Evolutionary conservation across 2,329 filamentous ascomycete species (phyloP).

Genomic region (Hymenoscyphus scutula): DNA sequence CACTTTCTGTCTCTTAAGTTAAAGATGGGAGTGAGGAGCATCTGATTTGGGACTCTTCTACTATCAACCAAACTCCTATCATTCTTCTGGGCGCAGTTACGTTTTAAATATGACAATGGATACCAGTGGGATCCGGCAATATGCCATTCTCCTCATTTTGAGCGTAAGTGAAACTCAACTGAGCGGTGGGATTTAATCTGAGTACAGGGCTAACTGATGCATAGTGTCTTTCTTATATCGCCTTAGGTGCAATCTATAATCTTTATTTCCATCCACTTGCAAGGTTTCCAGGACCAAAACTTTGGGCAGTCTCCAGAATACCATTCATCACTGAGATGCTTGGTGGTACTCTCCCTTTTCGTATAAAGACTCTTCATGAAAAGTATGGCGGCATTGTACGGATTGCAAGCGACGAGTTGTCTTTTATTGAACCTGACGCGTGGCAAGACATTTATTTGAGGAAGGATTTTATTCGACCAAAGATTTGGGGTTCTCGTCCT

Average conservation of each 20-base stretch:
- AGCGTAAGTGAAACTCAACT: neutral
- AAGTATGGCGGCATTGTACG: conserved; percentile 34
- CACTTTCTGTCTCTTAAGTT: too few relatives aligned
- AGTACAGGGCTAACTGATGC: neutral
- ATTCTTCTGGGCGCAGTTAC: too few relatives aligned
- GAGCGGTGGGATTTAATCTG: neutral
- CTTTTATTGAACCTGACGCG: conserved; percentile 17
- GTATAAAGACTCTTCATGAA: conserved; percentile 20
- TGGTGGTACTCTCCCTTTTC: conserved; percentile 7
- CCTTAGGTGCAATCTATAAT: conserved; percentile 11
- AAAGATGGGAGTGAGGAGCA: too few relatives aligned
- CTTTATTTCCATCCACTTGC: conserved; percentile 21
- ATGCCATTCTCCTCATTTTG: neutral
- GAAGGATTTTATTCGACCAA: conserved; percentile 4
- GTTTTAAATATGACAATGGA: neutral
- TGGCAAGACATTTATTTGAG: conserved; percentile 14
- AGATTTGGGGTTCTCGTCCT: conserved; percentile 3
- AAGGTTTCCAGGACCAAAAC: conserved; percentile 22
- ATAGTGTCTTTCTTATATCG: neutral
- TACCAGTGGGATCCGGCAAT: neutral
- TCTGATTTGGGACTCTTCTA: too few relatives aligned
- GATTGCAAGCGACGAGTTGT: conserved; percentile 33
- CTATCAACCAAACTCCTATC: too few relatives aligned
- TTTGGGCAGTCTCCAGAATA: conserved; percentile 11
- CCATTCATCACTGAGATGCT: conserved; percentile 9